Percentiles rank a stretch among this genome's conserved stretches.
Conservation (phyloP, 2,329 filamentous ascomycete species). For the Verticillium dahliae region DNA sequence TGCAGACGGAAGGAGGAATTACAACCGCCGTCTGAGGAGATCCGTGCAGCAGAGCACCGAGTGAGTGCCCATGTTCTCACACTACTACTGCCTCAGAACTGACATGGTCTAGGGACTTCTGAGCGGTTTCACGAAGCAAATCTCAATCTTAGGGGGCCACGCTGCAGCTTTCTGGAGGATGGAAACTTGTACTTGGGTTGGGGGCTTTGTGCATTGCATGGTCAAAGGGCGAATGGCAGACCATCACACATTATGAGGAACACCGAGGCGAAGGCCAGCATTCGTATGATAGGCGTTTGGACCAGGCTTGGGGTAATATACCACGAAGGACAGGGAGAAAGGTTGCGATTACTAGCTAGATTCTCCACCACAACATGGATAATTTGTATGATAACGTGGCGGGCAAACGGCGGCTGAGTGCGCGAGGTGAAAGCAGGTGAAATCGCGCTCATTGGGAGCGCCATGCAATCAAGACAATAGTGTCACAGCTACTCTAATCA, state of each 20-base stretch:
- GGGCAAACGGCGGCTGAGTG: not conserved
- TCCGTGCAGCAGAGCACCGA: constrained; percentile 67
- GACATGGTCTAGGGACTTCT: not conserved
- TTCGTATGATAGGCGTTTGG: not conserved
- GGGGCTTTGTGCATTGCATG: not conserved
- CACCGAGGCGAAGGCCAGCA: not conserved
- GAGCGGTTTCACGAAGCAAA: not conserved
- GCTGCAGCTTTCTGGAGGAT: not conserved
- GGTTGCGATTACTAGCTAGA: not conserved
- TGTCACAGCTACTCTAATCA: not conserved
- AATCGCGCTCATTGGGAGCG: not conserved
- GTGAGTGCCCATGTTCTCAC: constrained; percentile 27
- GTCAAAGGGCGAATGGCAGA: not conserved
- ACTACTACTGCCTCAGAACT: not conserved
- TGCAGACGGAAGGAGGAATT: constrained; percentile 71
- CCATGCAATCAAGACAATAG: not conserved
- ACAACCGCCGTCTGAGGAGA: constrained; percentile 73
- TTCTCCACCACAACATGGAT: not conserved
- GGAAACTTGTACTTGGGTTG: not conserved
- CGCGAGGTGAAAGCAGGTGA: not conserved
- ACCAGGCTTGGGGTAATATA: not conserved
- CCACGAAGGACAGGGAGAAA: not conserved
- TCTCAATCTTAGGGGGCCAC: not conserved
- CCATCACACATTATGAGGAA: not conserved
- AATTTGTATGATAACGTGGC: not conserved